Percentiles rank a stretch among this genome's conserved stretches.
These are phyloP conservation scores for Aspergillus hortae DNA, from an alignment of 2,329 filamentous ascomycete species.

Conservation along the genomic window DNA sequence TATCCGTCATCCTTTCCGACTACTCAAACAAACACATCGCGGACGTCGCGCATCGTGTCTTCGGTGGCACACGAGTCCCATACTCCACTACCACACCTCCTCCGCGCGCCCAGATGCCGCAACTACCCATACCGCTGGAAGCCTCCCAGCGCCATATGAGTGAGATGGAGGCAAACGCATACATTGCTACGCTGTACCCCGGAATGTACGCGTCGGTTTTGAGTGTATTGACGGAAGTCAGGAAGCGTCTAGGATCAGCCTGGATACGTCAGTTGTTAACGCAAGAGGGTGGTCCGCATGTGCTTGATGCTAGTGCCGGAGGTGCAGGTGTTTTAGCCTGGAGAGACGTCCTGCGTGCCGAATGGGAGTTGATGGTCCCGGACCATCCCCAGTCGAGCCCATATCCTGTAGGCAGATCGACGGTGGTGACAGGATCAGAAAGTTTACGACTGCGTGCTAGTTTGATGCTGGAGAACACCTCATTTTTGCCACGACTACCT, in stretches of 20 bases:
- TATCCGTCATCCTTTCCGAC: slow-evolving; percentile 64
- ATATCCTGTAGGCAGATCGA: slow-evolving; percentile 62
- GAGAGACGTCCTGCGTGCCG: slow-evolving; percentile 70
- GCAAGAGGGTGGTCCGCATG: slow-evolving; percentile 54
- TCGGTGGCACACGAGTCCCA: slow-evolving; percentile 74
- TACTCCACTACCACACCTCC: slow-evolving; percentile 69
- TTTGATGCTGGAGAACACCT: slow-evolving; percentile 78
- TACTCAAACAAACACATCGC: slow-evolving; percentile 71
- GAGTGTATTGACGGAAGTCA: slow-evolving; percentile 56
- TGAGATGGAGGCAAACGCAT: slow-evolving; percentile 60
- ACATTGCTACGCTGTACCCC: slow-evolving; percentile 57
- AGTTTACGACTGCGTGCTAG: slow-evolving; percentile 72
- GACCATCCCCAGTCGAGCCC: slow-evolving; percentile 38
- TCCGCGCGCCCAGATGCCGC: slow-evolving; percentile 46
- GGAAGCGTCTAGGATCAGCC: slow-evolving; percentile 55
- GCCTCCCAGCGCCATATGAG: slow-evolving; percentile 56
- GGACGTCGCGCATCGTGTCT: slow-evolving; percentile 66
- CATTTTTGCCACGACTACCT: slow-evolving; percentile 86
- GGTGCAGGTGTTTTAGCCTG: slow-evolving; percentile 61
- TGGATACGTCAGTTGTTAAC: slow-evolving; percentile 57
- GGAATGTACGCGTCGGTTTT: slow-evolving; percentile 58
- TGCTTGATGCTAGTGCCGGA: slow-evolving; percentile 61
- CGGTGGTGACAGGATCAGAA: slow-evolving; percentile 74
- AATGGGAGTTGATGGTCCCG: slow-evolving; percentile 69
- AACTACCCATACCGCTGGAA: slow-evolving; percentile 56